Base-by-base conservation (phyloP, 441 rosid species). In the Euphorbia celastroides region DNA sequence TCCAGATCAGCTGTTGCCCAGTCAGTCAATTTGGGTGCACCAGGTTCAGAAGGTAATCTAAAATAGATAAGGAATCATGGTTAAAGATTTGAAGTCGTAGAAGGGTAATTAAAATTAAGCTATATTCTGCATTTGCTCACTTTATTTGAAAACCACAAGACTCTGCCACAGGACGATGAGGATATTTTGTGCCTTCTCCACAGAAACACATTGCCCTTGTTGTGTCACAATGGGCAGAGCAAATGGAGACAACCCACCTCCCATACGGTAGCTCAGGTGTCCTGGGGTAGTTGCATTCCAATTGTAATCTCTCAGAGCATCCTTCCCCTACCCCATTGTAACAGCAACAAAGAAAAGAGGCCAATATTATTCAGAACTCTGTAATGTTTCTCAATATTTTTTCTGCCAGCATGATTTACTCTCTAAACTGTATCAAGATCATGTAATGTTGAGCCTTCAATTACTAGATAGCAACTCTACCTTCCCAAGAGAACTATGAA, bases 111-210 rank as follows among this genome's bases (percentile, higher is more conserved):
- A 19, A 14, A 44, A 56, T 50, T 74, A 58, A 76, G 5, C 42
- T 31, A 62, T 38, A 27, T 19, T 59, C 64, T 58, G 26, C 64
- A 31, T 54, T 59, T 23, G 68, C 90, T 85, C 79, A 86, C 99
- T 78, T 85, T 23, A 80, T 23, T 60, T 84, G 87, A 78, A 93
- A 93, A 59, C 99, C 96, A 74, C 97, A 93, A 31, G 88, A 67
- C 81, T 93, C 97, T 52, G 99, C 85, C 60, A 71, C 85, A 23
- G 96, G 99, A 64, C 97, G 93, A 69, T 83, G 84, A 59, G 99
- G 99, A 78, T 91, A 93, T 68, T 86, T 93, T 62, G 97, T 89
- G 82, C 96, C 96, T 82, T 88, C 95, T 75, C 97, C 99, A 78
- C 99, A 93, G 80, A 88, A 93, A 78, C 99, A 93, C 93, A 84